These are phyloP conservation scores for Clarireedia hainanense DNA, from an alignment of 2,329 filamentous ascomycete species.

Conservation along the genomic window DNA sequence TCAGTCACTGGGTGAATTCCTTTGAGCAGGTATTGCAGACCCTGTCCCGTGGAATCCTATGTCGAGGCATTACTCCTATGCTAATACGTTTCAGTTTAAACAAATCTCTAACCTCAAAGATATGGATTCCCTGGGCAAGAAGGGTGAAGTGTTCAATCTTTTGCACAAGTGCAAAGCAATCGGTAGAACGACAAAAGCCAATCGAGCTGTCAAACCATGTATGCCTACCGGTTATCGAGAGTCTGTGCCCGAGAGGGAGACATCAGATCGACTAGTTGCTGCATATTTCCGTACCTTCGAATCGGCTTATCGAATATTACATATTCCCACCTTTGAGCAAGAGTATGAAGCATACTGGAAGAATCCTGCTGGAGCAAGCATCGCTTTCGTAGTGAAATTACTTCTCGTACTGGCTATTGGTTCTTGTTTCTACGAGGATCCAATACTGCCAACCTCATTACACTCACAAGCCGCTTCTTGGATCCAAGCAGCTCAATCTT, in stretches of 20 bases:
- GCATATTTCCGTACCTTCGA: conserved; percentile 37
- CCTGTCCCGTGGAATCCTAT: not conserved
- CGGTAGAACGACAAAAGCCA: conserved; percentile 9
- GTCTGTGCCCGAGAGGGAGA: conserved; percentile 8
- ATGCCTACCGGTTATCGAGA: conserved; percentile 5
- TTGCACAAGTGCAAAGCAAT: conserved; percentile 15
- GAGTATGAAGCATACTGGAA: conserved; percentile 36
- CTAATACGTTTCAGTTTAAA: conserved; percentile 6
- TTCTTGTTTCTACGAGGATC: conserved; percentile 12
- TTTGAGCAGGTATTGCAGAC: conserved; percentile 11
- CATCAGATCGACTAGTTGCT: conserved; percentile 30
- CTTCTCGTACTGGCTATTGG: conserved; percentile 14
- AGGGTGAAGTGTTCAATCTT: conserved; percentile 3
- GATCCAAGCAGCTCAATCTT: conserved; percentile 15
- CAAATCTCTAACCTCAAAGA: conserved; percentile 6
- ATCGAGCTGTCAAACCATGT: not conserved
- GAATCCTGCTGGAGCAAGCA: conserved; percentile 12
- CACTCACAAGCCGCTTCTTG: conserved; percentile 12
- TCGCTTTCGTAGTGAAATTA: conserved; percentile 13
- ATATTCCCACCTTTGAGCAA: conserved; percentile 36
- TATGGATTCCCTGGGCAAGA: not conserved
- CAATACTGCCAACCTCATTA: not conserved
- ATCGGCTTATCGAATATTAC: conserved; percentile 36
- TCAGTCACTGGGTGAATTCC: conserved; percentile 17
- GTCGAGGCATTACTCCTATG: not conserved